phyloP scores from a whole-genome alignment of 495 filamentous ascomycete species.

The Mycothermus thermophilus region DNA sequence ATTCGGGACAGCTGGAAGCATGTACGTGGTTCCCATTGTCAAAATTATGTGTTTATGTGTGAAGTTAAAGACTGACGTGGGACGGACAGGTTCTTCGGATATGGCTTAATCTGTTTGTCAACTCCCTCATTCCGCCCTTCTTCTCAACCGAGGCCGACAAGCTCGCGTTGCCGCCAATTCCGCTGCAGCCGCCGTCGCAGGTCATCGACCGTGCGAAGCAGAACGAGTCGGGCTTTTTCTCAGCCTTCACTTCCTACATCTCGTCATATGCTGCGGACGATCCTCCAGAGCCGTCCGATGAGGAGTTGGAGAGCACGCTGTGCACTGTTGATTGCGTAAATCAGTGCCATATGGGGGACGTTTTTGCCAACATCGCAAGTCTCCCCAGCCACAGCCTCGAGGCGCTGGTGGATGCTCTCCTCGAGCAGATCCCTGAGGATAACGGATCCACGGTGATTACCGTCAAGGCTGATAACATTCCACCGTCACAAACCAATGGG shows the following conservation, averaged over 20 bases:
- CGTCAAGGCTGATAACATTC: slow-evolving; percentile 67
- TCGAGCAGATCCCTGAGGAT: slow-evolving; percentile 79
- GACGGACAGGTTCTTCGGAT: slow-evolving; percentile 69
- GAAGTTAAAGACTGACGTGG: too few species aligned
- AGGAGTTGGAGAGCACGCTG: slow-evolving; percentile 89
- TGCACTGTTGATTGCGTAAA: slow-evolving; percentile 91
- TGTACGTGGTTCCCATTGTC: slow-evolving; percentile 32
- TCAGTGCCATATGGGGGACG: slow-evolving; percentile 68
- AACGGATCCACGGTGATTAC: slow-evolving; percentile 68
- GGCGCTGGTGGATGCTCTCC: slow-evolving; percentile 54
- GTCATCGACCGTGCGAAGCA: slow-evolving; percentile 75
- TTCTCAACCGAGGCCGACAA: slow-evolving; percentile 55
- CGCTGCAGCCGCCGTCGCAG: slow-evolving; percentile 80
- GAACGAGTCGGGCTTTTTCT: slow-evolving; percentile 73
- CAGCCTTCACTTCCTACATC: slow-evolving; percentile 86
- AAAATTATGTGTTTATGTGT: slow-evolving; percentile 9
- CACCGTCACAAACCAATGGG: slow-evolving; percentile 43
- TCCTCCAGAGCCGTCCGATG: slow-evolving; percentile 91
- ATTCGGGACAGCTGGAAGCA: slow-evolving; percentile 72
- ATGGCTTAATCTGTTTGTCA: slow-evolving; percentile 90
- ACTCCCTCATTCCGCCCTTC: slow-evolving; percentile 80
- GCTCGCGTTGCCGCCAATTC: slow-evolving; percentile 69
- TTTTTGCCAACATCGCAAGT: slow-evolving; percentile 72
- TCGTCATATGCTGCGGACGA: slow-evolving; percentile 98
- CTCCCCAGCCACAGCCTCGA: slow-evolving; percentile 55